Base-by-base conservation (phyloP, 2,329 filamentous ascomycete species). In the Kalmusia sp. region DNA sequence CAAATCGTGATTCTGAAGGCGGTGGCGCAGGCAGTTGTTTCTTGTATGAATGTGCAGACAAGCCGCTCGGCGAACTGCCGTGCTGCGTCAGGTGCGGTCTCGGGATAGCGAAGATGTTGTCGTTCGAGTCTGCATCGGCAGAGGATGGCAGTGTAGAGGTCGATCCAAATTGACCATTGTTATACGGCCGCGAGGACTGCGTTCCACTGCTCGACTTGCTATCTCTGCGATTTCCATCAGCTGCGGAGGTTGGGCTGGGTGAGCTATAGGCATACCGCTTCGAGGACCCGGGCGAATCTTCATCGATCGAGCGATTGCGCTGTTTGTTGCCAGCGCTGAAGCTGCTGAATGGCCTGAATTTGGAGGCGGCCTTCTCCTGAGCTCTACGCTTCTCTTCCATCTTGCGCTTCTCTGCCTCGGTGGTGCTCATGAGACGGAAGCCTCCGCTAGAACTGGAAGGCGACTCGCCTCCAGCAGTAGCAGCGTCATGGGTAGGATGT, bases 201-300 rank as follows among this genome's bases (percentile, higher is more conserved):
- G 72, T 72, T 34, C 69, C 71, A 61, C 67, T 75, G 62, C 73
- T 76, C n/a, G 71, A 74, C 54, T 75, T 75, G 64, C 72, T 74
- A 54, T 72, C 71, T 54, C 72, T 75, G 65, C 58, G 58, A 58
- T 57, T 59, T 49, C 51, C 56, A 45, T 73, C 57, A 72, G 66
- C 60, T 63, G 55, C 40, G 52, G 55, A 56, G 57, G 55, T 51
- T 49, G 54, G 55, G 50, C 55, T 52, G 25, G 39, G 51, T 34
- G 47, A 19, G 35, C 24, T 14, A 9, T 50, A n/a, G 43, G 60
- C 69, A 64, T 71, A 72, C 70, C 71, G 70, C 58, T 74, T 73
- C 33, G 66, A 70, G 47, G 70, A 71, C 34, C 56, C 61, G 56
- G 66, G 69, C 52, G 71, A 73, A 2, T 72, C 69, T 15, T 73